Evolutionary conservation across 805 yeast genomes (phyloP).

Genomic region (Saccharomycopsis sp.): DNA sequence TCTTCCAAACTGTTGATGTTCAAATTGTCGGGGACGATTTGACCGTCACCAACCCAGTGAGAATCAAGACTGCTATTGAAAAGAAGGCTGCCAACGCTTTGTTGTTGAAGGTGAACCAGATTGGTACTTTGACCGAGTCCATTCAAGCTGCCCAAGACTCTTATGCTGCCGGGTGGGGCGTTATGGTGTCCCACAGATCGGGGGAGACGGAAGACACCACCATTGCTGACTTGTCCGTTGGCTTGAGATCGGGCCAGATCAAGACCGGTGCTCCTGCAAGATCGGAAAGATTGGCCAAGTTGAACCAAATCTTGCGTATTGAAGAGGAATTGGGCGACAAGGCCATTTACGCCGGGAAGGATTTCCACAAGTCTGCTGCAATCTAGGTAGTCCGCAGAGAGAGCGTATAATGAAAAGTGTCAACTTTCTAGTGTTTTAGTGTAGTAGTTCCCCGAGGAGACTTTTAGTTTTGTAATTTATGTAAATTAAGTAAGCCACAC

Average conservation of each 20-base stretch:
- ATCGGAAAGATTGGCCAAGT: constrained; percentile 98
- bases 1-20: constrained; percentile 63
- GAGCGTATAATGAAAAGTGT: too few species aligned
- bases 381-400: constrained; percentile 26
- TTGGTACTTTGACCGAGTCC: constrained; percentile 93
- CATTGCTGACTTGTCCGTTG: constrained; percentile 96
- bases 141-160: constrained; percentile 95
- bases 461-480: too few species aligned
- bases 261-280: constrained; percentile 99
- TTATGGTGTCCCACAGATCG: constrained; percentile 99
- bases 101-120: constrained; percentile 97
- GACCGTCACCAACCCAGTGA: constrained; percentile 95
- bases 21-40: constrained; percentile 98
- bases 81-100: constrained; percentile 92
- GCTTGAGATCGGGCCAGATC: constrained; percentile 97
- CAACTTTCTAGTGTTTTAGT: too few species aligned
- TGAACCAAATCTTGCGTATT: constrained; percentile 96
- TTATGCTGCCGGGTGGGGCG: constrained; percentile 97
- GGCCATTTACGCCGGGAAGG: constrained; percentile 90
- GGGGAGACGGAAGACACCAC: constrained; percentile 99
- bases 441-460: too few species aligned
- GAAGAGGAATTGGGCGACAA: constrained; percentile 98
- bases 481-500: too few species aligned
- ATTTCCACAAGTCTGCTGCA: constrained; percentile 56
- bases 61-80: constrained; percentile 93